These are phyloP conservation scores for Gastrolobium villosum DNA, from an alignment of 306 rosid species.

Conservation along the genomic window DNA sequence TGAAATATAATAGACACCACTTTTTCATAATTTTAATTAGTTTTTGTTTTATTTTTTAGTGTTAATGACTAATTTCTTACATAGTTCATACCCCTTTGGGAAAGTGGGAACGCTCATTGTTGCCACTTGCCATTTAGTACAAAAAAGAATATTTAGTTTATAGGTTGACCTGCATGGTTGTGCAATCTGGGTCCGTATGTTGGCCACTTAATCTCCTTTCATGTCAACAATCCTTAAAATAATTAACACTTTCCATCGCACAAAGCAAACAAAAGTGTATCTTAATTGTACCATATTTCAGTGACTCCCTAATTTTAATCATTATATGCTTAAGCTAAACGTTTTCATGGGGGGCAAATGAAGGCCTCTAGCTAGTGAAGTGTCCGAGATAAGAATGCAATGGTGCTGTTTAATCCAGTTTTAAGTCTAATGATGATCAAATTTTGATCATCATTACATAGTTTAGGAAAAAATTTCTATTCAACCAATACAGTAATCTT, in stretches of 20 bases:
- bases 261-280: slow-evolving; percentile 53
- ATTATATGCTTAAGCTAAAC: slow-evolving; percentile 27
- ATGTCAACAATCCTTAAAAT: slow-evolving; percentile 44
- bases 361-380: neutral
- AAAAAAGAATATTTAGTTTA: slow-evolving; percentile 31
- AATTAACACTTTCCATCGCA: slow-evolving; percentile 45
- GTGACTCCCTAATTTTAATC: neutral
- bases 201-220: slow-evolving; percentile 61
- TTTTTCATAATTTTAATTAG: slow-evolving; percentile 42
- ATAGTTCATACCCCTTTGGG: slow-evolving; percentile 77
- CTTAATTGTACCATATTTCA: slow-evolving; percentile 18
- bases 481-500: neutral
- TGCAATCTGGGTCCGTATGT: slow-evolving; percentile 73
- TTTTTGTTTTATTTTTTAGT: slow-evolving; percentile 29
- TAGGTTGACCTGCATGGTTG: slow-evolving; percentile 54
- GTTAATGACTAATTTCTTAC: slow-evolving; percentile 35
- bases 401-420: neutral
- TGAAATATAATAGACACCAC: slow-evolving; percentile 30
- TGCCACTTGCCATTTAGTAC: slow-evolving; percentile 50
- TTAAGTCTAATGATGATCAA: neutral
- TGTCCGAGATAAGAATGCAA: neutral
- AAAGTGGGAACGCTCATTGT: slow-evolving; percentile 65
- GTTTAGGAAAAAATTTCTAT: no score
- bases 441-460: neutral
- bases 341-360: neutral